phyloP scores from a whole-genome alignment of 495 filamentous ascomycete species.

The Lindgomyces ingoldianus region DNA sequence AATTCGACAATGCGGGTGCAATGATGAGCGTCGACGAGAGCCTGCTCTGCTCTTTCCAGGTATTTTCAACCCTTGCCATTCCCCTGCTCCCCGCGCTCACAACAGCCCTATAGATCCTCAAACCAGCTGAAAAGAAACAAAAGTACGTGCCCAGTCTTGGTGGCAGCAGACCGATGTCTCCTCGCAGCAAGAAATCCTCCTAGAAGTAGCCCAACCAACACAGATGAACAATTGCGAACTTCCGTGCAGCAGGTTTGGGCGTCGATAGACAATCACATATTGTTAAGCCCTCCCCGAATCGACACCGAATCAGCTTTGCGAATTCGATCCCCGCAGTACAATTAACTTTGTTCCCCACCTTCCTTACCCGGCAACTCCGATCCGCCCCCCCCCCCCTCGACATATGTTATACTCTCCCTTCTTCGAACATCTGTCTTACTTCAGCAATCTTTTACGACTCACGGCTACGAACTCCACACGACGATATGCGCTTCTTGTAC shows the following conservation, averaged over 20 bases:
- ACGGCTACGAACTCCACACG: conserved; percentile 17
- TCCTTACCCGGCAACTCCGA: conserved; percentile 31
- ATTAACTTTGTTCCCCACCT: conserved; percentile 35
- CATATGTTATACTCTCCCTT: conserved; percentile 16
- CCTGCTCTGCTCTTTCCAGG: conserved; percentile 98
- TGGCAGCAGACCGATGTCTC: conserved; percentile 82
- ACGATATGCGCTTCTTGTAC: conserved; percentile 9
- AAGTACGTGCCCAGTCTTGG: conserved; percentile 97
- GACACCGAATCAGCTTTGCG: conserved; percentile 23
- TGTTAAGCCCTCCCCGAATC: conserved; percentile 34
- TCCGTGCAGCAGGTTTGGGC: conserved; percentile 92
- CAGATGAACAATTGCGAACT: conserved; percentile 65
- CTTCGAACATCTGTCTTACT: conserved; percentile 2
- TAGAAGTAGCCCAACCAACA: conserved; percentile 61
- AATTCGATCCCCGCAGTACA: conserved; percentile 7
- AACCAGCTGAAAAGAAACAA: conserved; percentile 99
- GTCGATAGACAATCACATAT: conserved; percentile 66
- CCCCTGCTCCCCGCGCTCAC: conserved; percentile 14
- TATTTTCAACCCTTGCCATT: conserved; percentile 44
- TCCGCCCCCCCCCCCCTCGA: conserved; percentile 24
- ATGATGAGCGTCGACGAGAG: conserved; percentile 99
- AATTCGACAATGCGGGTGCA: conserved; percentile 98
- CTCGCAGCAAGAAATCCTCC: conserved; percentile 88
- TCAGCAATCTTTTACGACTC: conserved; percentile 5
- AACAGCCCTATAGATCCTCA: conserved; percentile 72